A percentile compares a stretch with the other conserved stretches of the same genome.
These are phyloP conservation scores for Radiomyces spectabilis DNA, from an alignment of 192 early-diverging fungal species.

Conservation along the genomic window DNA sequence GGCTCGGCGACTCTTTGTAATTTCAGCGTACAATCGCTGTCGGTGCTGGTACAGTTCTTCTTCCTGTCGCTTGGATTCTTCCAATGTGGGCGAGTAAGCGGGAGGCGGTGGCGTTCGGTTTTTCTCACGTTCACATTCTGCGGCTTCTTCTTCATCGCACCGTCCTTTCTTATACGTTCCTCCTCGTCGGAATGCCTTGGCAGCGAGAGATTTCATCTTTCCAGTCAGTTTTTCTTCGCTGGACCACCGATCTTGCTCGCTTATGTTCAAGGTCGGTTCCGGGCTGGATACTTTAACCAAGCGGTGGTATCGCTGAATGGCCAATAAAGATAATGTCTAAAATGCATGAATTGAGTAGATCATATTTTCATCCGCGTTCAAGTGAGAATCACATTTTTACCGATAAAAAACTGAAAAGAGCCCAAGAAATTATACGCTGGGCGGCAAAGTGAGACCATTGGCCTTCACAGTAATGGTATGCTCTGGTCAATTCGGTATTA, in stretches of 20 bases:
- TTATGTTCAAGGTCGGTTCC: no score
- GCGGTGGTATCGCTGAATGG: no score
- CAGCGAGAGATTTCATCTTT: no score
- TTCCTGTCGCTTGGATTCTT: not conserved
- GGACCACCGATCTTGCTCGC: no score
- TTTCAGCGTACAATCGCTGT: conserved; percentile 11
- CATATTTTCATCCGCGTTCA: no score
- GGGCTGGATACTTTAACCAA: no score
- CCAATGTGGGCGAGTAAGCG: not conserved
- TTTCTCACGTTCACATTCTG: not conserved
- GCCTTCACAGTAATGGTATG: not conserved
- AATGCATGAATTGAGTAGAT: no score
- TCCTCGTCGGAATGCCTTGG: no score
- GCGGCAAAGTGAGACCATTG: conserved; percentile 6
- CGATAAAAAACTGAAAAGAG: not conserved
- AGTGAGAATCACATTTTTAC: no score
- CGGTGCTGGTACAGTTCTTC: conserved; percentile 7
- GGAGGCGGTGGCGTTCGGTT: not conserved
- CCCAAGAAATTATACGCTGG: not conserved
- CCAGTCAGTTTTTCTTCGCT: no score
- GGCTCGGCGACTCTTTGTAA: conserved; percentile 5
- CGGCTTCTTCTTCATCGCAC: not conserved
- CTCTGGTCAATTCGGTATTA: not conserved
- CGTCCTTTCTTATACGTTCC: no score
- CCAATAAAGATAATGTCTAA: no score